Evolutionary conservation across 306 rosid genomes (phyloP).

Genomic region (Benincasa hispida): DNA sequence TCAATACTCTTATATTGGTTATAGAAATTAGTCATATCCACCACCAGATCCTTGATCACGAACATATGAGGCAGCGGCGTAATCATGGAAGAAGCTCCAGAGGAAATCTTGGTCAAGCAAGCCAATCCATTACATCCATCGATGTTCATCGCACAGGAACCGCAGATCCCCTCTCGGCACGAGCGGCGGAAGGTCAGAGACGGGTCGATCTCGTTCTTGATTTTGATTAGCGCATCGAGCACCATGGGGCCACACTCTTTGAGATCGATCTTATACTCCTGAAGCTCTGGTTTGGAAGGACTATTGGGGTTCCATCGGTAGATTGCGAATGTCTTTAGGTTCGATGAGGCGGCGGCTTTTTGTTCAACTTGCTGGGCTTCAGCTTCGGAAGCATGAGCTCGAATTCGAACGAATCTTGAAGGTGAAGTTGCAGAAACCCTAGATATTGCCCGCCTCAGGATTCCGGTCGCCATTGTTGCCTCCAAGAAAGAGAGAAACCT

Average conservation of each 20-base stretch:
- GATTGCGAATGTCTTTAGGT: slow-evolving; percentile 65
- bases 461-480: slow-evolving; percentile 53
- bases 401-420: slow-evolving; percentile 17
- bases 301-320: slow-evolving; percentile 88
- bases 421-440: slow-evolving; percentile 33
- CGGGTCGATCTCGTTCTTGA: slow-evolving; percentile 86
- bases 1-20: slow-evolving; percentile 97
- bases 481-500: not conserved
- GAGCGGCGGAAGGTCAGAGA: slow-evolving; percentile 73
- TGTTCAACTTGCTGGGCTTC: slow-evolving; percentile 40
- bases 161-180: slow-evolving; percentile 95
- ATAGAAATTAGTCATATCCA: slow-evolving; percentile 93
- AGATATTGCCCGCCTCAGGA: slow-evolving; percentile 29
- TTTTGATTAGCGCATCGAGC: slow-evolving; percentile 84
- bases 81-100: slow-evolving; percentile 23
- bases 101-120: slow-evolving; percentile 65
- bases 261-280: slow-evolving; percentile 61
- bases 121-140: slow-evolving; percentile 96
- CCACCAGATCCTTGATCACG: slow-evolving; percentile 84
- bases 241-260: slow-evolving; percentile 98
- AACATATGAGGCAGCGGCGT: slow-evolving; percentile 94
- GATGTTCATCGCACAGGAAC: slow-evolving; percentile 97
- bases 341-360: slow-evolving; percentile 14
- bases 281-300: slow-evolving; percentile 67
- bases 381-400: slow-evolving; percentile 55